These are phyloP conservation scores for Epichloe uncinata DNA, from an alignment of 2,329 filamentous ascomycete species.

Conservation along the genomic window DNA sequence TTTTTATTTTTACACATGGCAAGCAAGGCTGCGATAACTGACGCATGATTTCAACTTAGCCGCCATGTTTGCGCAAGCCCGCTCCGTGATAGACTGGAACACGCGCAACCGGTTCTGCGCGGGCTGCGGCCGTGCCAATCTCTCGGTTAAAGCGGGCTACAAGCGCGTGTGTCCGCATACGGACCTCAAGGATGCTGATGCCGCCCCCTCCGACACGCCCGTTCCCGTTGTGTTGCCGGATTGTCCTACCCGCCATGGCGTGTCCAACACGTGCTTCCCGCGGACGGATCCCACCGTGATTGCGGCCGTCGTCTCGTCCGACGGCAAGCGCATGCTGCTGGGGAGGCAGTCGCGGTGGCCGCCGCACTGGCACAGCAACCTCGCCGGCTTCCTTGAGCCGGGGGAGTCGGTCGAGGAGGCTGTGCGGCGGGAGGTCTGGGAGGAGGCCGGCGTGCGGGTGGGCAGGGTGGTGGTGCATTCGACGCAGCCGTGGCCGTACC, in stretches of 20 bases:
- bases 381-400: slow-evolving; percentile 78
- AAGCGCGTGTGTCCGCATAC: slow-evolving; percentile 67
- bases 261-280: slow-evolving; percentile 87
- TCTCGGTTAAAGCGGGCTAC: slow-evolving; percentile 66
- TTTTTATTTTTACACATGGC: neutral
- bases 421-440: slow-evolving; percentile 73
- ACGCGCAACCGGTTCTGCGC: slow-evolving; percentile 82
- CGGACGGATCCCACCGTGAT: slow-evolving; percentile 92
- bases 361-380: slow-evolving; percentile 71
- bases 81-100: slow-evolving; percentile 90
- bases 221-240: slow-evolving; percentile 19
- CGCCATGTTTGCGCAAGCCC: slow-evolving; percentile 79
- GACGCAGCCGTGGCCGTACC: slow-evolving; percentile 80
- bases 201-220: slow-evolving; percentile 12
- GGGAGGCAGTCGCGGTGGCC: slow-evolving; percentile 80
- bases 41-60: slow-evolving; percentile 34
- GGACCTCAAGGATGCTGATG: slow-evolving; percentile 37
- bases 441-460: slow-evolving; percentile 65
- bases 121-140: slow-evolving; percentile 70
- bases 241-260: slow-evolving; percentile 69
- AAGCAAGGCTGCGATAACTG: too few relatives aligned
- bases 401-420: slow-evolving; percentile 82
- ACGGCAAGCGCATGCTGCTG: slow-evolving; percentile 65
- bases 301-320: slow-evolving; percentile 75
- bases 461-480: slow-evolving; percentile 71